Percentiles rank a stretch among this genome's conserved stretches.
These are phyloP conservation scores for Saccharomyces pastorianus DNA, from an alignment of 1,139 yeast species.

Conservation along the genomic window DNA sequence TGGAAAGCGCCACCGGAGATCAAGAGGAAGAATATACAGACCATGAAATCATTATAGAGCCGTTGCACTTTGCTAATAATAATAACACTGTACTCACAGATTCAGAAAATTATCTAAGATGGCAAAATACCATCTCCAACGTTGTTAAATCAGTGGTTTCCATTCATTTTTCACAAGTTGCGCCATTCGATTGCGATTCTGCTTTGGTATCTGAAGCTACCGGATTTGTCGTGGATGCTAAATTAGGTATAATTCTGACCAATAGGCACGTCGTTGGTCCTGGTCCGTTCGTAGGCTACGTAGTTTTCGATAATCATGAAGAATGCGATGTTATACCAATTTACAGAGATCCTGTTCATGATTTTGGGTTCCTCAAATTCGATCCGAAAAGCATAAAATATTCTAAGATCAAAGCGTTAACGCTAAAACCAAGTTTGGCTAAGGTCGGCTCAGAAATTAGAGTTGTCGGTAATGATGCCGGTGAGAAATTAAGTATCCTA, in stretches of 20 bases:
- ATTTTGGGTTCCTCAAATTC: constrained; percentile 72
- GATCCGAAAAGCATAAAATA: constrained; percentile 66
- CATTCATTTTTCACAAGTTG: constrained; percentile 80
- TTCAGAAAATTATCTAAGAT: constrained; percentile 34
- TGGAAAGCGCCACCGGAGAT: neutral
- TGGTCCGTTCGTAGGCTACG: constrained; percentile 87
- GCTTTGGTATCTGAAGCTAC: constrained; percentile 85
- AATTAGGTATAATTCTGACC: constrained; percentile 73
- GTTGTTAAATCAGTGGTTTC: constrained; percentile 86
- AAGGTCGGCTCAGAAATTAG: constrained; percentile 85
- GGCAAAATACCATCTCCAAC: constrained; percentile 77
- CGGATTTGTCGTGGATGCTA: constrained; percentile 87
- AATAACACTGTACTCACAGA: constrained; percentile 2
- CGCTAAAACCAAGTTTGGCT: constrained; percentile 73
- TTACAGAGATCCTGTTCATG: constrained; percentile 81
- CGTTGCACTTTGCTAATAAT: neutral
- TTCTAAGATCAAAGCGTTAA: constrained; percentile 59
- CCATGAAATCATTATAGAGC: neutral
- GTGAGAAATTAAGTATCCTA: constrained; percentile 81
- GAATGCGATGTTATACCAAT: constrained; percentile 82
- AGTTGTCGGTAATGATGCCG: constrained; percentile 94
- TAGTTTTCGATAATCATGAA: constrained; percentile 90
- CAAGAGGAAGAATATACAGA: neutral
- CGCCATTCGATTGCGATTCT: constrained; percentile 77
- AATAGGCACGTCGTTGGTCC: constrained; percentile 94